Base-by-base conservation (phyloP, 2,329 filamentous ascomycete genomes). In the Mariannaea sp. region DNA sequence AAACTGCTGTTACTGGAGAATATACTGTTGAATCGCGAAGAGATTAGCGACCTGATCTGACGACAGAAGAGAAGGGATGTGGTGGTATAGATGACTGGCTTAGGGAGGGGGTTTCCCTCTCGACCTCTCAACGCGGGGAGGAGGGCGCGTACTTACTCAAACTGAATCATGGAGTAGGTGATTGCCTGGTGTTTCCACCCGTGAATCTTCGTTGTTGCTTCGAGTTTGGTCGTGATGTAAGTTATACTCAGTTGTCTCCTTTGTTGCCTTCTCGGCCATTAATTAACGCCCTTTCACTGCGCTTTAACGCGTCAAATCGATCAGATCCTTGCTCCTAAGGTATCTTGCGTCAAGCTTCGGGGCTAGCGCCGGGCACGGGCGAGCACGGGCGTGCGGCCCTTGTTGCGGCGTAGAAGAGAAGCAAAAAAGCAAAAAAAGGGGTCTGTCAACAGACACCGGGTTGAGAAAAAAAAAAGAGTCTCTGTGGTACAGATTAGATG, bases 301-400 rank as follows among this genome's bases (percentile, higher is more conserved):
- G 46, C 38, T 58, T 42, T 20, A 19, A 66, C 64, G 64, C 64
- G 64, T 59, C 55, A 27, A 50, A 35, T 40, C n/a, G n/a, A n/a
- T n/a, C n/a, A n/a, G 56, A 62, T 66, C 58, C 64, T 61, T 61
- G 64, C 57, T 64, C 56, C n/a, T n/a, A n/a, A n/a, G n/a, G 60
- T 63, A 55, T 53, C 58, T 55, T 56, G 42, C 54, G 58, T 57
- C 60, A 64, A 61, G 61, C 50, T 58, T 58, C 56, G 51, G 49
- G 44, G 35, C 61, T 65, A 65, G 63, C 56, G 63, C 46, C 52
- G 63, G 55, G 63, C 63, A 61, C 63, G 63, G 56, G 64, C 63
- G 63, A 55, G 64, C 61, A 58, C 40, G 47, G 47, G 47, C 30
- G n/a, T 35, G 42, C 47, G 60, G 58, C 59, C 59, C 62, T n/a